phyloP scores from a whole-genome alignment of 345 rosid genomes.

The Gossypium sturtianum region DNA sequence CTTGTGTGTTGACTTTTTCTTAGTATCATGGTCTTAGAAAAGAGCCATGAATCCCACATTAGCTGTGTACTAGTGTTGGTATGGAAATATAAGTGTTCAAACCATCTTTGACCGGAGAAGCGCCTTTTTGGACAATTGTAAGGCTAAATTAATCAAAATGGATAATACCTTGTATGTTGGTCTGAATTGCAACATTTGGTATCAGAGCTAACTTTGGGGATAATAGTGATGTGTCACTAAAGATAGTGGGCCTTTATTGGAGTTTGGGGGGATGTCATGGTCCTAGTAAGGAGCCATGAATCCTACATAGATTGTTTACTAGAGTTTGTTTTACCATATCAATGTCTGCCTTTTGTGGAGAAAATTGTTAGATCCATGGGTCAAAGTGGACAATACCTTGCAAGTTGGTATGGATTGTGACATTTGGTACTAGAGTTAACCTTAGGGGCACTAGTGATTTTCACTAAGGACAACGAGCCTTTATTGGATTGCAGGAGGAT shows the following conservation, averaged over 20 bases:
- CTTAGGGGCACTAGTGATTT: background rate
- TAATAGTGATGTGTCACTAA: background rate
- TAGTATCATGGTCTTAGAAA: background rate
- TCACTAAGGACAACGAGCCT: too few species aligned
- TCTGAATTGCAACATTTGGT: background rate
- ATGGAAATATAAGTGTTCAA: background rate
- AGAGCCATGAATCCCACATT: background rate
- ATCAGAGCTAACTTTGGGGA: background rate
- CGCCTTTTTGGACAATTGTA: background rate
- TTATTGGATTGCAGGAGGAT: background rate
- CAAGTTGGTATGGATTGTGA: background rate
- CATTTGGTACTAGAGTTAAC: background rate
- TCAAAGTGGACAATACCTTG: background rate
- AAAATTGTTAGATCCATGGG: too few species aligned
- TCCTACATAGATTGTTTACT: background rate
- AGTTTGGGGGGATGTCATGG: background rate
- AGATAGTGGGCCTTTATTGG: background rate
- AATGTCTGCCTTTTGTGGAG: too few species aligned
- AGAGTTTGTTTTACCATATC: background rate
- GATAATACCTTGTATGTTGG: background rate
- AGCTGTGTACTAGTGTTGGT: background rate
- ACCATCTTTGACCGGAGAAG: background rate
- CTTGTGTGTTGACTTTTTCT: too few species aligned
- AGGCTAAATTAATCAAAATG: background rate
- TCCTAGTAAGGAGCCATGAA: background rate